Percentiles rank a stretch among this genome's conserved stretches.
Conservation (phyloP, 1,139 yeast species). For the Diutina scorzettiae region DNA sequence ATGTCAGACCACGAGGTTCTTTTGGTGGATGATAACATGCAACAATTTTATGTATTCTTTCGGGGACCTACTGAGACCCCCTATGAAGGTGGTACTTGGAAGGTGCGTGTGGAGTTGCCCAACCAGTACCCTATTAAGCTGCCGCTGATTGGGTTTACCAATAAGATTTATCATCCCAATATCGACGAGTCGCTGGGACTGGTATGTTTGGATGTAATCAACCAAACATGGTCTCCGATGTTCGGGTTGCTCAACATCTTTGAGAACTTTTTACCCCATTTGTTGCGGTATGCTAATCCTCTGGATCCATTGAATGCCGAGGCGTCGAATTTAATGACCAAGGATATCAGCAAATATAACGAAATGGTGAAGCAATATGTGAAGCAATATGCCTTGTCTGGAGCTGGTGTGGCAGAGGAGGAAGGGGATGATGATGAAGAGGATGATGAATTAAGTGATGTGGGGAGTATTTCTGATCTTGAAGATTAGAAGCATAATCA, state of each 20-base stretch:
- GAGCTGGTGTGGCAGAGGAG: constrained; percentile 23
- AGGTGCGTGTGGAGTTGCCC: constrained; percentile 85
- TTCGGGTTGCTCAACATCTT: constrained; percentile 85
- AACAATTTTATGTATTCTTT: constrained; percentile 79
- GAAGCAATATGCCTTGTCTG: constrained; percentile 49
- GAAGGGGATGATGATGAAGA: constrained; percentile 30
- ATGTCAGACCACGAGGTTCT: constrained; percentile 92
- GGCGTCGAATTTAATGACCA: constrained; percentile 72
- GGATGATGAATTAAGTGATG: constrained; percentile 36
- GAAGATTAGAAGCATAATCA: no score
- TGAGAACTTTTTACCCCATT: constrained; percentile 88
- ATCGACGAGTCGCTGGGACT: constrained; percentile 85
- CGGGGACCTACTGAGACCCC: constrained; percentile 85
- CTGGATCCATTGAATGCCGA: constrained; percentile 89
- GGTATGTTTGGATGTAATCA: constrained; percentile 91
- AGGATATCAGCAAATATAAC: constrained; percentile 57
- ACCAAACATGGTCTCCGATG: constrained; percentile 98
- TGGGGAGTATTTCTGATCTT: constrained; percentile 29
- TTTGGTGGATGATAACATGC: constrained; percentile 78
- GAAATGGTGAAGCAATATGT: constrained; percentile 68
- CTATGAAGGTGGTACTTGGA: constrained; percentile 86
- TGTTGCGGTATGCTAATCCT: constrained; percentile 86
- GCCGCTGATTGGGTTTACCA: constrained; percentile 90
- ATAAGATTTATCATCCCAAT: constrained; percentile 89
- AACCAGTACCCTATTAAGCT: constrained; percentile 93